phyloP scores from a whole-genome alignment of 306 rosid genomes.

The Fragaria vesca region DNA sequence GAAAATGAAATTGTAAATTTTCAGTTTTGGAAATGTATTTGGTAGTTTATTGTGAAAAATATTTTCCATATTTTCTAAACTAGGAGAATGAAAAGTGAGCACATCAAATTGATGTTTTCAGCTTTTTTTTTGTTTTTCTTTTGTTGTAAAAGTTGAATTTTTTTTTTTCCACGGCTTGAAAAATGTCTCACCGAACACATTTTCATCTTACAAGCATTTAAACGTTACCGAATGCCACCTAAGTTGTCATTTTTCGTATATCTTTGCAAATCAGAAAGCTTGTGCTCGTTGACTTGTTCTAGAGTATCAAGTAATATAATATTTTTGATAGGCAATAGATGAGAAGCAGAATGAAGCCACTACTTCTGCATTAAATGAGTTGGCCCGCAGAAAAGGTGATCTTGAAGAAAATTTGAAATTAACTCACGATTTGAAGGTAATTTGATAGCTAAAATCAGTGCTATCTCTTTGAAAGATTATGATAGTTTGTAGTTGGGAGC shows the following conservation, averaged over 20 bases:
- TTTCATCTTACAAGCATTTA: no score
- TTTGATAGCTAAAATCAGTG: constrained; percentile 3
- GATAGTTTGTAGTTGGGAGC: neutral
- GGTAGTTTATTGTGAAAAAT: no score
- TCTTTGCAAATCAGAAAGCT: neutral
- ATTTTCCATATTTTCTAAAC: no score
- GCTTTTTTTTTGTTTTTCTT: no score
- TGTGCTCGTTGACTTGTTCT: constrained; percentile 20
- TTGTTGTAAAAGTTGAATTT: no score
- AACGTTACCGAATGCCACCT: no score
- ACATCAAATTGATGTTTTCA: no score
- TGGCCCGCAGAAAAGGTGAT: constrained; percentile 76
- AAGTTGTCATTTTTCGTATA: neutral
- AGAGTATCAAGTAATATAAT: constrained; percentile 3
- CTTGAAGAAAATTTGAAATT: constrained; percentile 86
- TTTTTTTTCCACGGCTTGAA: no score
- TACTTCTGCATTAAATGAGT: constrained; percentile 71
- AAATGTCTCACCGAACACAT: no score
- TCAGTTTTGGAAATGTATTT: no score
- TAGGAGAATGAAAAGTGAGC: no score
- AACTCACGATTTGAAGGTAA: constrained; percentile 80
- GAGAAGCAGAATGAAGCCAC: constrained; percentile 83
- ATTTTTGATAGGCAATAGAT: constrained; percentile 64
- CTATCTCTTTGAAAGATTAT: neutral
- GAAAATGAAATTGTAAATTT: no score